These are phyloP conservation scores for Pseudogymnoascus sp. DNA, from an alignment of 2,329 filamentous ascomycete species.

Conservation along the genomic window DNA sequence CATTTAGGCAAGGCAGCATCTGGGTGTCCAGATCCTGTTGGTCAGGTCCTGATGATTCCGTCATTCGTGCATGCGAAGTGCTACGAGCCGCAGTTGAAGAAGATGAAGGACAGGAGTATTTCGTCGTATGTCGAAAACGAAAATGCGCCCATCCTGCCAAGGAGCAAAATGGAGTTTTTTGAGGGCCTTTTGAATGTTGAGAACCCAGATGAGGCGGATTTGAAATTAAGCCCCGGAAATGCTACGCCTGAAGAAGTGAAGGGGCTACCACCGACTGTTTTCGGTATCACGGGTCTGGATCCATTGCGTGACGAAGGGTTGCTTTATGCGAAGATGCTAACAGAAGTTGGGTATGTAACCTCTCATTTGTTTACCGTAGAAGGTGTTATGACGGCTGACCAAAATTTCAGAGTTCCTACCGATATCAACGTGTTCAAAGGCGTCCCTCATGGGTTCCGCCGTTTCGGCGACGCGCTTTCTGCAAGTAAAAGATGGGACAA, in stretches of 20 bases:
- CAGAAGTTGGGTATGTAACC: slow-evolving; percentile 35
- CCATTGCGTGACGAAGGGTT: slow-evolving; percentile 43
- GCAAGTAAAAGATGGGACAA: slow-evolving; percentile 37
- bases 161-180: slow-evolving; percentile 28
- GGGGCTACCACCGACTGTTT: slow-evolving; percentile 37
- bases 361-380: not conserved
- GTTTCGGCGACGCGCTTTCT: slow-evolving; percentile 34
- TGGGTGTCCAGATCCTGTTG: slow-evolving; percentile 20
- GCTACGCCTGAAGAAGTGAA: slow-evolving; percentile 32
- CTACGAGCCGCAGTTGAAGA: slow-evolving; percentile 24
- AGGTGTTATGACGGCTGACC: not conserved
- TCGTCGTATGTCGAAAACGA: slow-evolving; percentile 41
- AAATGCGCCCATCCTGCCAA: slow-evolving; percentile 42
- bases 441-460: slow-evolving; percentile 44
- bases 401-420: slow-evolving; percentile 37
- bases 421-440: slow-evolving; percentile 43
- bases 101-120: slow-evolving; percentile 32
- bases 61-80: slow-evolving; percentile 31
- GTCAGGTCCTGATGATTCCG: slow-evolving; percentile 47
- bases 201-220: slow-evolving; percentile 26
- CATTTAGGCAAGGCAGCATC: slow-evolving; percentile 22
- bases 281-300: slow-evolving; percentile 41
- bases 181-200: slow-evolving; percentile 16
- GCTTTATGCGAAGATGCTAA: slow-evolving; percentile 38
- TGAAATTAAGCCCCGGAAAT: slow-evolving; percentile 30